Evolutionary conservation across 2,329 filamentous ascomycete species (phyloP).

Genomic region (Aspergillus aculeatus): DNA sequence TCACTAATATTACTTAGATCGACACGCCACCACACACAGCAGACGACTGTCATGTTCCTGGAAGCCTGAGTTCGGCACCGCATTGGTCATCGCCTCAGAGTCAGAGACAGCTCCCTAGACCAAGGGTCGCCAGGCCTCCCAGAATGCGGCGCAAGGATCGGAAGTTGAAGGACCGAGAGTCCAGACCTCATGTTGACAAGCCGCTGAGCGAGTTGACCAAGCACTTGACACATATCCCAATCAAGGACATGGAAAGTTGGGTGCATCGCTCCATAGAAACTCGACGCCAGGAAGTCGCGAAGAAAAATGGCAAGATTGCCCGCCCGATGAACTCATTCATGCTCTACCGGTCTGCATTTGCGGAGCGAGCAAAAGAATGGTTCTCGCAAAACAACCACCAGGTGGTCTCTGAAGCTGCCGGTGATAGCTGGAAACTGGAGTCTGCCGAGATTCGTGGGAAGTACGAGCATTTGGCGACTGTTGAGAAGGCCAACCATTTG

Average conservation of each 20-base stretch:
- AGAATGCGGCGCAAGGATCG: conserved; percentile 14
- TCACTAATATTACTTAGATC: conserved; percentile 18
- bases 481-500: conserved; percentile 81
- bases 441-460: conserved; percentile 67
- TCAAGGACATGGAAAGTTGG: conserved; percentile 77
- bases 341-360: conserved; percentile 91
- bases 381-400: conserved; percentile 90
- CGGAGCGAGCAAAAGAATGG: conserved; percentile 79
- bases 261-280: conserved; percentile 69
- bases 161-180: conserved; percentile 9
- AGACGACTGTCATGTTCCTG: conserved; percentile 19
- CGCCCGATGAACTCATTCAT: conserved; percentile 98
- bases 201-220: conserved; percentile 31
- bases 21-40: conserved; percentile 26
- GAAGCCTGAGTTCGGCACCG: conserved; percentile 14
- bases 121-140: conserved; percentile 13
- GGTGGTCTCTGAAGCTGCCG: conserved; percentile 82
- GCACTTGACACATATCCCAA: conserved; percentile 51
- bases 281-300: conserved; percentile 66
- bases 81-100: conserved; percentile 20
- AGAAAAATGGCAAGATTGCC: conserved; percentile 75
- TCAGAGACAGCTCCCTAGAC: conserved; percentile 14
- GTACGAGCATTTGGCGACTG: conserved; percentile 75
- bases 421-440: conserved; percentile 81
- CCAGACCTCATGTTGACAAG: conserved; percentile 13